These are phyloP conservation scores for Letharia lupina DNA, from an alignment of 495 filamentous ascomycete genomes.

Conservation along the genomic window DNA sequence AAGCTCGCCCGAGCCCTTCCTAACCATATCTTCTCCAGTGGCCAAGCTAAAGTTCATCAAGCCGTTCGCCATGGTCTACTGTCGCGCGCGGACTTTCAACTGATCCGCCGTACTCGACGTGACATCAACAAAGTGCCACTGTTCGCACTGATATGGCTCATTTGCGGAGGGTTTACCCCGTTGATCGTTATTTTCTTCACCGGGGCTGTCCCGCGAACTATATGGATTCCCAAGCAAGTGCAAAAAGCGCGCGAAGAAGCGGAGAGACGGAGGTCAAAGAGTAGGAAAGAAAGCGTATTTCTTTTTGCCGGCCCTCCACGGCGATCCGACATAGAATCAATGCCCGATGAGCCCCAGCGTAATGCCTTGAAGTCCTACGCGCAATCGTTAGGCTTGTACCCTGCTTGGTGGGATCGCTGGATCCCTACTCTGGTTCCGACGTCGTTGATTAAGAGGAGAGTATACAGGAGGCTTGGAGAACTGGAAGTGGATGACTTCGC, in stretches of 20 bases:
- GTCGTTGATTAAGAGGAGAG: conserved; percentile 32
- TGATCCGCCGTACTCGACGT: conserved; percentile 53
- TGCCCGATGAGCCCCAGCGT: conserved; percentile 10
- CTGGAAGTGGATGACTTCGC: conserved; percentile 51
- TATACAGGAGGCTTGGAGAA: conserved; percentile 42
- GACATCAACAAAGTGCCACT: conserved; percentile 67
- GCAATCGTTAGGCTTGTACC: conserved; percentile 37
- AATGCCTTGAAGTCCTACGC: conserved; percentile 29
- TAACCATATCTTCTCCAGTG: conserved; percentile 32
- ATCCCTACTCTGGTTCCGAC: conserved; percentile 20
- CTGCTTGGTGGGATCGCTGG: conserved; percentile 37
- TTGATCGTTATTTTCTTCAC: conserved; percentile 60
- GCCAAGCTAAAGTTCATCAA: conserved; percentile 26
- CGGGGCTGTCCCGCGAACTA: conserved; percentile 64
- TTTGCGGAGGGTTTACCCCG: conserved; percentile 82
- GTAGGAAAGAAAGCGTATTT: neutral
- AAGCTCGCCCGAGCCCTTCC: conserved; percentile 31
- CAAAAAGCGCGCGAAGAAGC: conserved; percentile 43
- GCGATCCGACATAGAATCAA: neutral
- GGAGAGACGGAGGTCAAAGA: conserved; percentile 35
- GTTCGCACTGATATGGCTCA: conserved; percentile 60
- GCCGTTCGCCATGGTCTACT: conserved; percentile 35
- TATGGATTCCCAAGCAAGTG: conserved; percentile 69
- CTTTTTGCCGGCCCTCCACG: neutral
- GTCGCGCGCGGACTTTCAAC: conserved; percentile 54